Evolutionary conservation across 371 early-diverging fungal genomes (phyloP), one percentile per base, ranked within the genome.

Genomic region (Umbelopsis sp.): DNA sequence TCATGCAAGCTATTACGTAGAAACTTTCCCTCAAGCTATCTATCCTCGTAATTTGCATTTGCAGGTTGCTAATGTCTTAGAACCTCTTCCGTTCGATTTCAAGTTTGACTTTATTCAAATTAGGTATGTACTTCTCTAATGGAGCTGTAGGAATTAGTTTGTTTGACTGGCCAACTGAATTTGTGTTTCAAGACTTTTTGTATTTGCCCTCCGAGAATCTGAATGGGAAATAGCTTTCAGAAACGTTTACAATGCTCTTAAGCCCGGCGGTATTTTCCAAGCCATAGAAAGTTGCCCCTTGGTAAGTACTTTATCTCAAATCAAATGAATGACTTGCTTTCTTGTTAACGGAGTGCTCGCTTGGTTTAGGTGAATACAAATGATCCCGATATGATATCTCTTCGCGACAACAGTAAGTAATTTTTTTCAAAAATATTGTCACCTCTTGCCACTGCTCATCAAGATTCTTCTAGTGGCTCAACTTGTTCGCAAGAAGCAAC

Each of bases 1-100:
- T 57, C 29, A 29, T 35, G 12, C 5, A 37, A 2, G 4, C 3
- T 29, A 3, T 24, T 18, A 25, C 29, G 18, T 18, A 57, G 57
- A 57, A 37, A 35, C 35, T 7, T 57, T 57, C 57, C 57, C 57
- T 1, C 29, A 57, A 35, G 57, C 57, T 11, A 57, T 57, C 14
- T 18, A 57, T 57, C 57, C 57, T 16, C 57, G 32, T 14, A 57
- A 57, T 29, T 16, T 57, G 35, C 29, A 57, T 7, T 57, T 57
- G 7, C 16, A 57, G 32, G 12, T 57, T 18, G 32, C 57, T 18
- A 57, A 57, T 16, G 29, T 57, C 32, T 35, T 57, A 18, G 14
- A 35, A 12, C 35, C 57, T 2, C 14, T 57, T 16, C 57, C 57
- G 0, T 57, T 11, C 32, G 35, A 29, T 57, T 29, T 35, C 18